Evolutionary conservation across 805 yeast genomes (phyloP).

Genomic region (Saccharomycopsis fibuligera): DNA sequence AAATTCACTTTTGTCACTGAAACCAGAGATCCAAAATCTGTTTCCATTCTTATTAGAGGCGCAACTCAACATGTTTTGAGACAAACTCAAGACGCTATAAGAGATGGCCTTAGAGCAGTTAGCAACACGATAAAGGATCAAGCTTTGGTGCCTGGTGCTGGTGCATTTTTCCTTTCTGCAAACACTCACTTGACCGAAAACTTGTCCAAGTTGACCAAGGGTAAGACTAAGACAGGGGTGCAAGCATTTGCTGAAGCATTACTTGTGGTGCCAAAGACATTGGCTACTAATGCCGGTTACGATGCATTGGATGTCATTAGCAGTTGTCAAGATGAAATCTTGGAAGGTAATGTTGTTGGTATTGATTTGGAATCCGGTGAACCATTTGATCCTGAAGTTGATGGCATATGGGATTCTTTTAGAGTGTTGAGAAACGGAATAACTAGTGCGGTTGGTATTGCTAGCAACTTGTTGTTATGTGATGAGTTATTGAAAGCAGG

Average conservation of each 20-base stretch:
- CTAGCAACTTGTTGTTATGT: slow-evolving; percentile 85
- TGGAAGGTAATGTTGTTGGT: slow-evolving; percentile 80
- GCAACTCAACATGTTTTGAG: slow-evolving; percentile 83
- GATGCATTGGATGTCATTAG: slow-evolving; percentile 88
- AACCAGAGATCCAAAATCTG: slow-evolving; percentile 80
- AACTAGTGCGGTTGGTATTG: slow-evolving; percentile 88
- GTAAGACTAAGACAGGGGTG: slow-evolving; percentile 86
- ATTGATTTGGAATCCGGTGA: slow-evolving; percentile 88
- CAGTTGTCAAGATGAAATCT: slow-evolving; percentile 81
- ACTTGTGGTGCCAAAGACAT: slow-evolving; percentile 85
- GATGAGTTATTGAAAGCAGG: slow-evolving; percentile 98
- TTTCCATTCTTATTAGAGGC: slow-evolving; percentile 88
- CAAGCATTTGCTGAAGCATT: slow-evolving; percentile 92
- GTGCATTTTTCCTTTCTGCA: slow-evolving; percentile 87
- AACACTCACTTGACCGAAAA: slow-evolving; percentile 55
- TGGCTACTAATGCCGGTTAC: slow-evolving; percentile 86
- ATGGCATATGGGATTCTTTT: slow-evolving; percentile 95
- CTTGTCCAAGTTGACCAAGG: slow-evolving; percentile 50
- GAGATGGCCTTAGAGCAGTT: slow-evolving; percentile 95
- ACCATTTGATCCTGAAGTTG: slow-evolving; percentile 89
- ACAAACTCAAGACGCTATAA: slow-evolving; percentile 94
- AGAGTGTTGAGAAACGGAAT: slow-evolving; percentile 91
- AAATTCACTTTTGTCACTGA: slow-evolving; percentile 95
- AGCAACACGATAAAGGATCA: slow-evolving; percentile 84
- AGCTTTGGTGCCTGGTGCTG: slow-evolving; percentile 91